Evolutionary conservation across 768 basidiomycete genomes (phyloP).

Genomic region (Favolaschia claudopus): DNA sequence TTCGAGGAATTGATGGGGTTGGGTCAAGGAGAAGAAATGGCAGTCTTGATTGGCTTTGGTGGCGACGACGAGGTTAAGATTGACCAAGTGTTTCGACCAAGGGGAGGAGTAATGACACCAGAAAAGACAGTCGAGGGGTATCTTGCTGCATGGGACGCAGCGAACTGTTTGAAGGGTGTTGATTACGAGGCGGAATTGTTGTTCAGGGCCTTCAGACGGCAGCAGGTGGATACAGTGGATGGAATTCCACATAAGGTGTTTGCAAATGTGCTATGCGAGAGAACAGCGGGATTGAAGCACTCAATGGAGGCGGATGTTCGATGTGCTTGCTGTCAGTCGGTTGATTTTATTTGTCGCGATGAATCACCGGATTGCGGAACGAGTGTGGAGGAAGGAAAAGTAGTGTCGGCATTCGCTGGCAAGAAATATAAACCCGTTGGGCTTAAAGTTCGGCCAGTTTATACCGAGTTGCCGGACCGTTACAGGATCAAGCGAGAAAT

Average conservation of each 20-base stretch:
- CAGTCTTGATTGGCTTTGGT: slow-evolving; percentile 14
- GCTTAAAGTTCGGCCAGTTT: slow-evolving; percentile 21
- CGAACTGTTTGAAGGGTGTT: too few relatives aligned
- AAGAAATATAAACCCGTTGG: slow-evolving; percentile 30
- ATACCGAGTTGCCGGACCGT: too few relatives aligned
- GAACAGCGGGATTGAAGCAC: not conserved
- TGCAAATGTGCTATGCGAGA: not conserved
- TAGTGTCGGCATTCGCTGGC: not conserved
- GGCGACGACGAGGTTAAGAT: too few relatives aligned
- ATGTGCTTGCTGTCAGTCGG: not conserved
- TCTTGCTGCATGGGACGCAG: too few relatives aligned
- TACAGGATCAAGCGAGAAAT: too few relatives aligned
- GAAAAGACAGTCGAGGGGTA: too few relatives aligned
- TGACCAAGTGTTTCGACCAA: too few relatives aligned
- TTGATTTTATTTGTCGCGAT: not conserved
- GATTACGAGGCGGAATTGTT: too few relatives aligned
- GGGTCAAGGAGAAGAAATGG: slow-evolving; percentile 4
- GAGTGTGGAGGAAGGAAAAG: too few relatives aligned
- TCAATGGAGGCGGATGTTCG: not conserved
- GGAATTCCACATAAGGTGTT: not conserved
- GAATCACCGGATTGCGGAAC: too few relatives aligned
- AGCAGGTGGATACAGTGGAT: slow-evolving; percentile 6
- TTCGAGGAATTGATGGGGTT: not conserved
- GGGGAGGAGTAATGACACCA: too few relatives aligned
- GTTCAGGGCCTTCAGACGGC: too few relatives aligned